Base-by-base conservation (phyloP, 345 rosid species). In the Aethionema arabicum region DNA sequence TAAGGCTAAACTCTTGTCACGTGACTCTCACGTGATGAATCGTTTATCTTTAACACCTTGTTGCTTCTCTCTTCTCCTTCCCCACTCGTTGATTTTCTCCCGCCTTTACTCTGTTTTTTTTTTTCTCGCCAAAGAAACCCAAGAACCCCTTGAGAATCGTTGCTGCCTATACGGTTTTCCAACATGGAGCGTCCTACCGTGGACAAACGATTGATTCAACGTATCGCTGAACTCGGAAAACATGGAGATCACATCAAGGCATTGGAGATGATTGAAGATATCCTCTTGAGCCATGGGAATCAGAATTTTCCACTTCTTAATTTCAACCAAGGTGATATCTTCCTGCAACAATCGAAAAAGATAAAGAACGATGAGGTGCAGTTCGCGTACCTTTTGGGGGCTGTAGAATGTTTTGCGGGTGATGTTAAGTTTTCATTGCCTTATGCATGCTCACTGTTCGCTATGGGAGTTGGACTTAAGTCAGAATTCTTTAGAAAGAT, bases 181-280 rank as follows among this genome's bases (percentile, higher is more conserved):
- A n/a, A n/a, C n/a, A n/a, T n/a, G n/a, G n/a, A n/a, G n/a, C n/a
- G n/a, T n/a, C n/a, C n/a, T n/a, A n/a, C n/a, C n/a, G n/a, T n/a
- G n/a, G n/a, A n/a, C n/a, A n/a, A n/a, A n/a, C n/a, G n/a, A n/a
- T n/a, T n/a, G n/a, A n/a, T n/a, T n/a, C n/a, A n/a, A n/a, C n/a
- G n/a, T n/a, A n/a, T n/a, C n/a, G n/a, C n/a, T n/a, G n/a, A n/a
- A n/a, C n/a, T n/a, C n/a, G n/a, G n/a, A n/a, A n/a, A n/a, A n/a
- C 0, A 3, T 3, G 41, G 5, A 3, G 50, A 32, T 14, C 32
- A 49, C 56, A 12, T 49, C 51, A 16, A 49, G 4, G 57, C 58
- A 41, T 67, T 67, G 57, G 64, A 56, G 50, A 7, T 15, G 11
- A 7, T 41, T 14, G 71, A 67, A n/a, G 71, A 57, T 67, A 4